Conservation (phyloP, 345 rosid species). For the Linum usitatissimum region DNA sequence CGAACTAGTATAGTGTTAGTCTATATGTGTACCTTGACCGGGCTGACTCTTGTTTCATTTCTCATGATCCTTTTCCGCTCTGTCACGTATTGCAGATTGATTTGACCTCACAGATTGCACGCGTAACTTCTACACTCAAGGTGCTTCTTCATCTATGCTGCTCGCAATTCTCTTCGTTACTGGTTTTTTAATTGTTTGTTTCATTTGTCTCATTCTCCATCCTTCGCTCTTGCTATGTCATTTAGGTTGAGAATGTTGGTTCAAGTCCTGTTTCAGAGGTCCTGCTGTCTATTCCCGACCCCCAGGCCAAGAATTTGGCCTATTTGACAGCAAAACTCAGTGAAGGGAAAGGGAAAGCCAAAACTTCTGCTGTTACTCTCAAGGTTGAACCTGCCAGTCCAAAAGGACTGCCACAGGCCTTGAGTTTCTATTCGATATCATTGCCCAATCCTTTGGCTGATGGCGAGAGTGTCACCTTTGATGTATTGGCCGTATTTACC, state of each 20-base stretch:
- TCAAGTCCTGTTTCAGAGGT: slow-evolving; percentile 55
- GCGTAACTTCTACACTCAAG: slow-evolving; percentile 60
- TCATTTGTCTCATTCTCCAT: neutral
- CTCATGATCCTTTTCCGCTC: neutral
- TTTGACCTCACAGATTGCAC: slow-evolving; percentile 71
- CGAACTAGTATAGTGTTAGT: neutral
- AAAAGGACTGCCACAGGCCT: slow-evolving; percentile 46
- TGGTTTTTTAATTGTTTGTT: neutral
- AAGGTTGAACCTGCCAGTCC: slow-evolving; percentile 31
- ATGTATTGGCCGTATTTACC: slow-evolving; percentile 53
- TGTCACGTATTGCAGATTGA: slow-evolving; percentile 50
- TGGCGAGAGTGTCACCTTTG: slow-evolving; percentile 54
- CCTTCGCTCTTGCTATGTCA: slow-evolving; percentile 3
- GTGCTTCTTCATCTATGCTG: slow-evolving; percentile 20
- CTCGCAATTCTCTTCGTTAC: neutral
- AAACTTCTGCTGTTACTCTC: slow-evolving; percentile 33
- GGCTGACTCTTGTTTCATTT: no score
- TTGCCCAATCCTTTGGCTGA: slow-evolving; percentile 47
- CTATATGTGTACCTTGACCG: no score
- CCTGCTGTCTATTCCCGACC: slow-evolving; percentile 56
- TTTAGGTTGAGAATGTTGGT: slow-evolving; percentile 67
- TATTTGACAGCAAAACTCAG: slow-evolving; percentile 38
- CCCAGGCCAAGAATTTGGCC: slow-evolving; percentile 56
- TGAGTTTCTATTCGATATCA: slow-evolving; percentile 46
- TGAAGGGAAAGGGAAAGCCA: slow-evolving; percentile 67